Base-by-base conservation (phyloP, 805 yeast genomes). In the Metschnikowia bowlesiae region DNA sequence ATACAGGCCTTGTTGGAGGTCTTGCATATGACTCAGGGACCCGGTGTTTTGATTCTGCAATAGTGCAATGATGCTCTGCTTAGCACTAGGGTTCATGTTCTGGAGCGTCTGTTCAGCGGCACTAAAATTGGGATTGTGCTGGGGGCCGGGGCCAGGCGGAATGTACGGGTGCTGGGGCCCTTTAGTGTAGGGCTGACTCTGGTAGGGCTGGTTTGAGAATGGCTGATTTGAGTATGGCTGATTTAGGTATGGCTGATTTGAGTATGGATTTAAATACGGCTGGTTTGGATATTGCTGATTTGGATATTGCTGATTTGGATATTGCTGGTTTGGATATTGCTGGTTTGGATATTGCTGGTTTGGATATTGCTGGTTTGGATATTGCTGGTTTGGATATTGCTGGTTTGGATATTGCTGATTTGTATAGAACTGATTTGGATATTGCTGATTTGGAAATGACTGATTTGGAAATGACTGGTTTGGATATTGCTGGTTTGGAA, bases 51-150 rank as follows among this genome's bases (percentile, higher is more conserved):
- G 54, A 22, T 59, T 65, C 42, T 61, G 67, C 30, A 71, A 57
- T 13, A 66, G 50, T 13, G 59, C 54, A 10, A 70, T 57, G 53
- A 70, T 62, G 47, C 57, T 67, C 48, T 70, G 74, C 59, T 65
- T 62, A 18, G 73, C 60, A 16, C 61, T 54, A 2, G 71, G 71
- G 46, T 69, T 71, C 53, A 70, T 51, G 22, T 53, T 57, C 48
- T 61, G 61, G 34, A 61, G 54, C 2, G 60, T 56, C 32, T 61
- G 62, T 26, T 18, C 37, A 6, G 45, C 45, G n/a, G 45, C 38
- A n/a, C n/a, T n/a, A 16, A 42, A 8, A 22, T 33, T 33, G 32
- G 45, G 33, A 7, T 33, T 22, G 9, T 8, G 8, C 31, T 42
- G 45, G 37, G 18, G 18, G 18, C 18, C 18, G 18, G 18, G 18